Conservation (phyloP, 768 basidiomycete genomes). For the Boletus bicolor region DNA sequence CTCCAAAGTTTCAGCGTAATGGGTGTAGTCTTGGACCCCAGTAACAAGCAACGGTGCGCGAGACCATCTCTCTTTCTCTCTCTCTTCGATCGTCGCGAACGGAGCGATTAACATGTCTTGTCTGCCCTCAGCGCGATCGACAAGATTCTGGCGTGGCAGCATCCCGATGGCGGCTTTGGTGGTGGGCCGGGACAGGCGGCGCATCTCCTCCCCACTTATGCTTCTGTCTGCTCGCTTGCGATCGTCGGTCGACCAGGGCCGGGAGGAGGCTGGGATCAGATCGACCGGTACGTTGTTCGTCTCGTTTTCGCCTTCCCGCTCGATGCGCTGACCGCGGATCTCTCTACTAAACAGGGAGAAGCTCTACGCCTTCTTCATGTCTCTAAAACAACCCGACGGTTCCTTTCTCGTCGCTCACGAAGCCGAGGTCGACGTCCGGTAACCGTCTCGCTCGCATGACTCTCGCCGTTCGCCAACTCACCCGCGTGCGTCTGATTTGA, state of each 20-base stretch:
- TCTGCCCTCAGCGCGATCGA: constrained; percentile 58
- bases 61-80: too few species aligned
- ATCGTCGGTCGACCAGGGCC: constrained; percentile 74
- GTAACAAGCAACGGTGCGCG: constrained; percentile 65
- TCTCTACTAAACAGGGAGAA: constrained; percentile 41
- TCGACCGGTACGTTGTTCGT: constrained; percentile 58
- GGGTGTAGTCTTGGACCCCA: constrained; percentile 75
- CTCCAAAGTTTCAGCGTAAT: constrained; percentile 78
- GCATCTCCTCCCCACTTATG: constrained; percentile 89
- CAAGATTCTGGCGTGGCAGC: constrained; percentile 79
- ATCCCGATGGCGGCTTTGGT: constrained; percentile 85
- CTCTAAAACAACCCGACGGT: constrained; percentile 88
- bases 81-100: background rate
- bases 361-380: constrained; percentile 87
- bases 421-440: constrained; percentile 95
- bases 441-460: constrained; percentile 1
- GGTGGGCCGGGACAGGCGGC: constrained; percentile 88
- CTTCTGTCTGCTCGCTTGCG: constrained; percentile 78
- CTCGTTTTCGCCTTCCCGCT: background rate
- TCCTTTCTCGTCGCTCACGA: constrained; percentile 86
- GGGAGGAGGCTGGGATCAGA: constrained; percentile 81
- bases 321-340: background rate
- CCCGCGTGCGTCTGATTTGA: too few species aligned
- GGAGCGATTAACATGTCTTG: background rate
- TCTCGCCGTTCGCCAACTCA: too few species aligned